Percentiles rank a stretch among this genome's conserved stretches.
phyloP scores from a whole-genome alignment of 1,284 basidiomycete genomes.

The Amylostereum areolatum region DNA sequence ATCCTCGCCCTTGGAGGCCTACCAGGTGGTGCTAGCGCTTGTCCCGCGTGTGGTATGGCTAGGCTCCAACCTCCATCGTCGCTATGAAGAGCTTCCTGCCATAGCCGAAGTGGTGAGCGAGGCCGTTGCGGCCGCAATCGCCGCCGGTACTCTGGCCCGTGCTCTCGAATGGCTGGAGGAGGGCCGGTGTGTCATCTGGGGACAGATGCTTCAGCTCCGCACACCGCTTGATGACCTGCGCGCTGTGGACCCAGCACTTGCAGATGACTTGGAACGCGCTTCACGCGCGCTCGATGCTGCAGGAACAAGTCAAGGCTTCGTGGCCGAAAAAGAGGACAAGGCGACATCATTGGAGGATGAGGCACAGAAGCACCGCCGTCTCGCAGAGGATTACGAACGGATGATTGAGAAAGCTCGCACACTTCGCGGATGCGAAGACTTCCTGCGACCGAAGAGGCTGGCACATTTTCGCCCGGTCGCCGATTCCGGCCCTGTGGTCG shows the following conservation, averaged over 20 bases:
- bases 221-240: neutral
- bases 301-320: no score
- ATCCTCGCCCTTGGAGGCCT: no score
- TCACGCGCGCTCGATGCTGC: no score
- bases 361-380: neutral
- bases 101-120: no score
- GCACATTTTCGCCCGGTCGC: neutral
- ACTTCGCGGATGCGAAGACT: constrained; percentile 9
- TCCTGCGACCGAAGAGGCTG: neutral
- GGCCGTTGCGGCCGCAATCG: neutral
- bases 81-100: no score
- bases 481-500: neutral
- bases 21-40: no score
- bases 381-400: neutral
- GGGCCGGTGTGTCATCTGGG: neutral
- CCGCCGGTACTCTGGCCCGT: neutral
- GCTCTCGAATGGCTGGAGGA: neutral
- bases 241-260: neutral
- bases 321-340: no score
- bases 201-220: neutral
- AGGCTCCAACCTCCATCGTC: no score
- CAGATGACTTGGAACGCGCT: neutral
- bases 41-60: no score
- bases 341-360: no score
- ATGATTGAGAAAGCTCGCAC: neutral